Percentiles rank a stretch among this genome's conserved stretches.
phyloP scores from a whole-genome alignment of 169 alveolate genomes.

The Eimeria acervulina region DNA sequence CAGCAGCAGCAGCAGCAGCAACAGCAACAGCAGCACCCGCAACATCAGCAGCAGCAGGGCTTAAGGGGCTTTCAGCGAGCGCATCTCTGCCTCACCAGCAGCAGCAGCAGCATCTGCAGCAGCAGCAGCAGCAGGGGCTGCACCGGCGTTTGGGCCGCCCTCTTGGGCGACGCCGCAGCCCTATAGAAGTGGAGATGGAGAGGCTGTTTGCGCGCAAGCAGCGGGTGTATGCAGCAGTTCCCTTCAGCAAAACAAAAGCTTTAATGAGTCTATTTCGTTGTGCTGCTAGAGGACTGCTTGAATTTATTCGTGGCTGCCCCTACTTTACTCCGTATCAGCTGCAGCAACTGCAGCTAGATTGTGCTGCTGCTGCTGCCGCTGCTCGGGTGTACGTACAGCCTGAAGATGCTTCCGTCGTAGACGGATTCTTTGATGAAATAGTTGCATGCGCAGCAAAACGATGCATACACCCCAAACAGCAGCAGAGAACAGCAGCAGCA shows the following conservation, averaged over 20 bases:
- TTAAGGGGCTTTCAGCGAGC: neutral
- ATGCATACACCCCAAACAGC: neutral
- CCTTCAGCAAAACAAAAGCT: conserved; percentile 84
- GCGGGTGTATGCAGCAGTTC: conserved; percentile 36
- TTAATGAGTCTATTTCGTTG: conserved; percentile 80
- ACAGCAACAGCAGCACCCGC: conserved; percentile 11
- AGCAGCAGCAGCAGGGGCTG: conserved; percentile 39
- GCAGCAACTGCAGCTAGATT: neutral
- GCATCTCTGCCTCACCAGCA: neutral
- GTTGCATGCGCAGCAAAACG: conserved; percentile 73
- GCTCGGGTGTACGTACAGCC: conserved; percentile 61
- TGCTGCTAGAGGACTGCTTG: conserved; percentile 82
- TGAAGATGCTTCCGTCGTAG: conserved; percentile 85
- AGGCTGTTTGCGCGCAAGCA: conserved; percentile 80
- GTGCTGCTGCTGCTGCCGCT: neutral
- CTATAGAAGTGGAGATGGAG: conserved; percentile 79
- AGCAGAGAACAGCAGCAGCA: neutral
- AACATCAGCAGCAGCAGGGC: conserved; percentile 16
- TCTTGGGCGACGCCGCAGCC: conserved; percentile 75
- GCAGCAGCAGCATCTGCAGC: conserved; percentile 34
- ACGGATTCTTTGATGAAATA: conserved; percentile 84
- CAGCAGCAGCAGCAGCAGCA: conserved; percentile 52
- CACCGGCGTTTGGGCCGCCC: conserved; percentile 75
- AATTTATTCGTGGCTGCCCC: conserved; percentile 74
- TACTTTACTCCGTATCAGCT: conserved; percentile 40